A percentile compares a stretch with the other conserved stretches of the same genome.
These are phyloP conservation scores for Nothophaeocryptopus gaeumannii DNA, from an alignment of 2,329 filamentous ascomycete species.

Conservation along the genomic window DNA sequence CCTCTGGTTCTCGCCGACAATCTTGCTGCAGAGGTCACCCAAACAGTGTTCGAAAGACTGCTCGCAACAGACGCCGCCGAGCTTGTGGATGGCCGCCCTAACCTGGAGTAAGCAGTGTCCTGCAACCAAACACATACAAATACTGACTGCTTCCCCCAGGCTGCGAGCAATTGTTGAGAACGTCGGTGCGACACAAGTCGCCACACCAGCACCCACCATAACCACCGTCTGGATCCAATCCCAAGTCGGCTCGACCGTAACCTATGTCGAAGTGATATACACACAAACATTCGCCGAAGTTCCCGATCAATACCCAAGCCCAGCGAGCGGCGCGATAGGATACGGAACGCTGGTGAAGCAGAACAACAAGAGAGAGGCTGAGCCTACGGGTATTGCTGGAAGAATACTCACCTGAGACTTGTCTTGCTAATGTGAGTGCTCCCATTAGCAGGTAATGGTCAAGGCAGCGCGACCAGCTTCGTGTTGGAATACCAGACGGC, in stretches of 20 bases:
- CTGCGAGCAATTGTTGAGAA: conserved; percentile 19
- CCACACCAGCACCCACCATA: conserved; percentile 21
- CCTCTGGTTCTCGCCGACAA: too few species aligned
- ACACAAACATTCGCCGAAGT: conserved; percentile 33
- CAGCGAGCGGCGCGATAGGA: conserved; percentile 29
- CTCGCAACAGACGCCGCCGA: not conserved
- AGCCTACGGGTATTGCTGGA: conserved; percentile 2
- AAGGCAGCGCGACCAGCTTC: not conserved
- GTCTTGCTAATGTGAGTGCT: too few species aligned
- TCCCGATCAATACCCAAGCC: conserved; percentile 28
- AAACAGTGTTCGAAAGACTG: not conserved
- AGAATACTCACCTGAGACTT: not conserved
- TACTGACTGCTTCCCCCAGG: conserved; percentile 7
- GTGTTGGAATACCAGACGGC: conserved; percentile 5
- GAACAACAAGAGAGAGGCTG: conserved; percentile 6
- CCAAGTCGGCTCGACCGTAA: conserved; percentile 17
- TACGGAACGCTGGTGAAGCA: conserved; percentile 23
- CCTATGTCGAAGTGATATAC: conserved; percentile 29
- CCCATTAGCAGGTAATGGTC: too few species aligned
- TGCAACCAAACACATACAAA: not conserved
- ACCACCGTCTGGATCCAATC: conserved; percentile 28
- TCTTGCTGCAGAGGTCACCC: not conserved
- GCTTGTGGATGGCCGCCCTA: not conserved
- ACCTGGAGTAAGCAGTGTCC: not conserved
- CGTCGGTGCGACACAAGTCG: conserved; percentile 14